Conservation (phyloP, 495 filamentous ascomycete genomes). For the Neurospora sp. region DNA sequence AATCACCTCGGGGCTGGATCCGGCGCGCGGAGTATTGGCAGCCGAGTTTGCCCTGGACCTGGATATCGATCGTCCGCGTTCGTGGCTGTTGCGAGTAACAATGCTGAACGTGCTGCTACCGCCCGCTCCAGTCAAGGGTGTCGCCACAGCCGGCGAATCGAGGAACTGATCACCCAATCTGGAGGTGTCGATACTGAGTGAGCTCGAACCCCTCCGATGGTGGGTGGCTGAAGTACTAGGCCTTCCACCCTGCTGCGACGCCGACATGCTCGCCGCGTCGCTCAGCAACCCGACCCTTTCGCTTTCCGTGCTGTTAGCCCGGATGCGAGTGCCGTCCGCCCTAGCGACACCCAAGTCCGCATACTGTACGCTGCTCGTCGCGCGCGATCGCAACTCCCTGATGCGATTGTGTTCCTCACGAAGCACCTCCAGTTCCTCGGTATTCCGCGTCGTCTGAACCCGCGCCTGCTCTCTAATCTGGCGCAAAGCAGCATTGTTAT, state of each 20-base stretch:
- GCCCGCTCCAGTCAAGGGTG: conserved; percentile 2
- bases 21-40: conserved; percentile 18
- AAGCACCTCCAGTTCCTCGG: conserved; percentile 35
- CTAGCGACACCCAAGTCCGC: conserved; percentile 75
- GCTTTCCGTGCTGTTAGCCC: conserved; percentile 69
- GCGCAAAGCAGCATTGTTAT: conserved; percentile 53
- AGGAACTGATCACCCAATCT: conserved; percentile 7
- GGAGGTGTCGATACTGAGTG: conserved; percentile 37
- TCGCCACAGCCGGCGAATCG: conserved; percentile 13
- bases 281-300: conserved; percentile 65
- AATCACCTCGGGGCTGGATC: conserved; percentile 32
- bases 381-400: conserved; percentile 52
- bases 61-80: neutral
- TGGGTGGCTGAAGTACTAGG: conserved; percentile 10
- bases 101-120: conserved; percentile 15
- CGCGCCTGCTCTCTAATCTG: conserved; percentile 39
- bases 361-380: conserved; percentile 78
- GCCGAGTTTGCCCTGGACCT: conserved; percentile 20
- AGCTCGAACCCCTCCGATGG: conserved; percentile 32
- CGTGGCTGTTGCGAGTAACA: neutral
- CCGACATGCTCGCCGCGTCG: conserved; percentile 52
- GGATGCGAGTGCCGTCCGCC: conserved; percentile 78
- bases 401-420: conserved; percentile 59
- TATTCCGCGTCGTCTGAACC: conserved; percentile 24
- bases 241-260: neutral